Evolutionary conservation across 495 filamentous ascomycete species (phyloP).

Genomic region (Rhizodiscina lignyota): DNA sequence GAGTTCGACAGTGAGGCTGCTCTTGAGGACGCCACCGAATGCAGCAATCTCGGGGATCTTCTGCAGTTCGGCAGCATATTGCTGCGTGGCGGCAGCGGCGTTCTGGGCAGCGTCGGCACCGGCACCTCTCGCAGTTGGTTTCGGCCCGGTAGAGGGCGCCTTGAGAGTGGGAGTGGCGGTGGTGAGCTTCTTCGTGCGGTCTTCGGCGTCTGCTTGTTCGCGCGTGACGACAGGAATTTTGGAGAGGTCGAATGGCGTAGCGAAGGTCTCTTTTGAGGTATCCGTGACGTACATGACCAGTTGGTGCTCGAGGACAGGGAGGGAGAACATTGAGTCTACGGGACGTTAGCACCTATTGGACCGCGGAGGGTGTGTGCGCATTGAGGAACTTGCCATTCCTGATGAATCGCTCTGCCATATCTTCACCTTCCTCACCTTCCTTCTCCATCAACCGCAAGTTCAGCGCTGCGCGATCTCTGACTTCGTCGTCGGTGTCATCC

Average conservation of each 20-base stretch:
- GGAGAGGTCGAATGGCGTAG: conserved; percentile 72
- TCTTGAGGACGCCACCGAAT: conserved; percentile 82
- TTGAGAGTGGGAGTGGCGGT: conserved; percentile 87
- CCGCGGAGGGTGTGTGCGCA: background rate
- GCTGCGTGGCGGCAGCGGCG: conserved; percentile 62
- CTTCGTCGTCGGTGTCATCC: conserved; percentile 96
- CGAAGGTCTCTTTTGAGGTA: conserved; percentile 68
- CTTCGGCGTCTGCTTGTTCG: conserved; percentile 93
- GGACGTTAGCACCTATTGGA: background rate
- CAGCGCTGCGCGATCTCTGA: conserved; percentile 84
- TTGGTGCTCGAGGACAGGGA: conserved; percentile 93
- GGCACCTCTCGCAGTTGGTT: conserved; percentile 44
- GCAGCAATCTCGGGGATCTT: conserved; percentile 76
- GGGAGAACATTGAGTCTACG: conserved; percentile 68
- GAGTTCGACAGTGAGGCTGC: conserved; percentile 68
- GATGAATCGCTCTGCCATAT: conserved; percentile 67
- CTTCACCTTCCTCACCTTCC: conserved; percentile 70
- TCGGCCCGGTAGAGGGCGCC: conserved; percentile 74
- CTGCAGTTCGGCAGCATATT: conserved; percentile 74
- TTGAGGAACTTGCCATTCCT: conserved; percentile 55
- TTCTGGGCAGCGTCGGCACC: conserved; percentile 57
- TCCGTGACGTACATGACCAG: conserved; percentile 96
- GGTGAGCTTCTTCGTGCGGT: conserved; percentile 88
- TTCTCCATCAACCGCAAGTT: conserved; percentile 78
- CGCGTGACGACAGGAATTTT: conserved; percentile 87